A percentile compares a stretch with the other conserved stretches of the same genome.
These are phyloP conservation scores for Yamadazyma sp. DNA, from an alignment of 805 yeast genomes.

Conservation along the genomic window DNA sequence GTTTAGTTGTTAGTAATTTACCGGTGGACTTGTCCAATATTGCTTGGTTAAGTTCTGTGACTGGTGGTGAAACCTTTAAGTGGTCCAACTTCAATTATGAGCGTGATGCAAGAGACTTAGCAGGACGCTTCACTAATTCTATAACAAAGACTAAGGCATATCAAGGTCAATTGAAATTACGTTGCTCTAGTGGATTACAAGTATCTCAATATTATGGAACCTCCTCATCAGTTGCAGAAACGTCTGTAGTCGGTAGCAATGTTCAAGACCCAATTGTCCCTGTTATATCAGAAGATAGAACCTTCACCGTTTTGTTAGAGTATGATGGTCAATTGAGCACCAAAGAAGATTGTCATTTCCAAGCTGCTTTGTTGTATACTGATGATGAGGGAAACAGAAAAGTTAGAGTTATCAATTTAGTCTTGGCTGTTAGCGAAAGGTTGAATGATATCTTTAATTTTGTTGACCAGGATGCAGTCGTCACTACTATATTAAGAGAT, in stretches of 20 bases:
- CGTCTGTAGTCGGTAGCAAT: constrained; percentile 26
- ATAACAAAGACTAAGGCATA: constrained; percentile 59
- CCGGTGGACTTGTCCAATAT: constrained; percentile 72
- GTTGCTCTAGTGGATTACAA: constrained; percentile 86
- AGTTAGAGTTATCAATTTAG: constrained; percentile 81
- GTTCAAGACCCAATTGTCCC: constrained; percentile 78
- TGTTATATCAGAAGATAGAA: constrained; percentile 56
- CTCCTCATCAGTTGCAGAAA: constrained; percentile 24
- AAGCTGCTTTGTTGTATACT: constrained; percentile 84
- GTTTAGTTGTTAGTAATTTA: constrained; percentile 63
- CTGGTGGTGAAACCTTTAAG: constrained; percentile 68
- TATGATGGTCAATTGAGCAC: constrained; percentile 75
- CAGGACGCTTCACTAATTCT: constrained; percentile 55
- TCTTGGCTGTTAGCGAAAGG: constrained; percentile 77
- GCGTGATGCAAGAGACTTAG: constrained; percentile 66
- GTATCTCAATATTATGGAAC: constrained; percentile 71
- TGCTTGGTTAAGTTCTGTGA: constrained; percentile 59
- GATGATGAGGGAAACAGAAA: constrained; percentile 71
- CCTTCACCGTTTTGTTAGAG: constrained; percentile 66
- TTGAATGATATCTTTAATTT: constrained; percentile 71
- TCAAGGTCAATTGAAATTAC: constrained; percentile 77
- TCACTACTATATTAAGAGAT: constrained; percentile 38
- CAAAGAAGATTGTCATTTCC: constrained; percentile 81
- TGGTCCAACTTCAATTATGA: constrained; percentile 68
- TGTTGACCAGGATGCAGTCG: constrained; percentile 60